Percentiles rank a stretch among this genome's conserved stretches.
Evolutionary conservation across 108 stramenopile genomes (phyloP).

Genomic region (Schizochytrium sp.): DNA sequence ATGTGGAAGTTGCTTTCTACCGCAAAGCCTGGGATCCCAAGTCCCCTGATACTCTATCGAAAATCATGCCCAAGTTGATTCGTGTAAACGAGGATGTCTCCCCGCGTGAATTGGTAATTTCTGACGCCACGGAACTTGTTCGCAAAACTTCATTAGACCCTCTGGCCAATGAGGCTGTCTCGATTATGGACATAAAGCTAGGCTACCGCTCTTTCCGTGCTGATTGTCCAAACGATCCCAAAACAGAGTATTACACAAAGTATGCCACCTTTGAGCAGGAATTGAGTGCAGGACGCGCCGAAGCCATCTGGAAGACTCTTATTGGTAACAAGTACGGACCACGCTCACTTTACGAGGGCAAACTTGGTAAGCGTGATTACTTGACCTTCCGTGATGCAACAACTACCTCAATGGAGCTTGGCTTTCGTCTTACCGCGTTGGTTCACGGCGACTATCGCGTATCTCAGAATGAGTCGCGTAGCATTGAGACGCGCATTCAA

Average conservation of each 20-base stretch:
- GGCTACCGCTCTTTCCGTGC: conserved; percentile 31
- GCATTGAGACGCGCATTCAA: conserved; percentile 21
- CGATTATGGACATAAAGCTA: conserved; percentile 46
- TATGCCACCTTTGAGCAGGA: conserved; percentile 43
- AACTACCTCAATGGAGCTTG: conserved; percentile 59
- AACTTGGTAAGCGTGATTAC: conserved; percentile 56
- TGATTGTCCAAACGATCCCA: conserved; percentile 54
- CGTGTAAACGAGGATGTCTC: conserved; percentile 1
- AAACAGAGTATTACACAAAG: conserved; percentile 17
- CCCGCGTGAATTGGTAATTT: conserved; percentile 44
- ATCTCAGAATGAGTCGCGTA: conserved; percentile 44
- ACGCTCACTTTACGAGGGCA: not conserved
- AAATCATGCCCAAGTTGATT: not conserved
- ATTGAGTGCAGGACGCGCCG: conserved; percentile 5
- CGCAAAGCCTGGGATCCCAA: conserved; percentile 23
- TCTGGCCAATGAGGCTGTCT: conserved; percentile 21
- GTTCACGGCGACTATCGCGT: conserved; percentile 37
- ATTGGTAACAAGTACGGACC: not conserved
- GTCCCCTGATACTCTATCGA: conserved; percentile 13
- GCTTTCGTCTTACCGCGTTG: conserved; percentile 49
- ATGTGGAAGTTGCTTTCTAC: conserved; percentile 51
- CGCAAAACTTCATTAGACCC: not conserved
- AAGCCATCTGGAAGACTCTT: conserved; percentile 38
- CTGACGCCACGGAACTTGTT: conserved; percentile 39
- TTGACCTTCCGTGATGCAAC: conserved; percentile 37